phyloP scores from a whole-genome alignment of 2,329 filamentous ascomycete genomes.

The Neonectria punicea region DNA sequence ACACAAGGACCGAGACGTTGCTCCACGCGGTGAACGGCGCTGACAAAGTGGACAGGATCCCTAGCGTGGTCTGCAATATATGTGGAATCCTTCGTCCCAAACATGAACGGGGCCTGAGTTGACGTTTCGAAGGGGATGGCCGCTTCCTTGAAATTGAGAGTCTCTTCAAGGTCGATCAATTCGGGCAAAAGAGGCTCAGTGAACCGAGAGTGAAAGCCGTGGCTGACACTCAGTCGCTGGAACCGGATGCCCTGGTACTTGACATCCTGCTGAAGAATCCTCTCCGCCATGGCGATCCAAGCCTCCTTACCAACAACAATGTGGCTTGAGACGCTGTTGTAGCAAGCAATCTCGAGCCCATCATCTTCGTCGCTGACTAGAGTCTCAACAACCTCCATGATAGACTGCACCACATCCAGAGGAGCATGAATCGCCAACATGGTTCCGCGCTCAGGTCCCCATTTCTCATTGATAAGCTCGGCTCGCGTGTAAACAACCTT shows the following conservation, averaged over 20 bases:
- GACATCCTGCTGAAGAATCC: slow-evolving; percentile 13
- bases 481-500: slow-evolving; percentile 46
- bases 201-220: slow-evolving; percentile 32
- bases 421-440: slow-evolving; percentile 48
- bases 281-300: slow-evolving; percentile 13
- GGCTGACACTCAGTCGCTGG: slow-evolving; percentile 25
- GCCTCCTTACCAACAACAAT: slow-evolving; percentile 24
- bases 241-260: slow-evolving; percentile 21
- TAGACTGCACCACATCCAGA: slow-evolving; percentile 16
- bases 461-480: slow-evolving; percentile 43
- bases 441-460: slow-evolving; percentile 47
- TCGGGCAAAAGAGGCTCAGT: slow-evolving; percentile 22
- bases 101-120: slow-evolving; percentile 1
- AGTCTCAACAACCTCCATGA: slow-evolving; percentile 18
- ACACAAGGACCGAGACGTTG: slow-evolving; percentile 18
- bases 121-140: slow-evolving; percentile 28
- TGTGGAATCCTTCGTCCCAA: slow-evolving; percentile 1
- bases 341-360: slow-evolving; percentile 32
- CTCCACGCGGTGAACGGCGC: slow-evolving; percentile 25
- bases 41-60: slow-evolving; percentile 28
- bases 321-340: slow-evolving; percentile 25
- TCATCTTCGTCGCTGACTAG: slow-evolving; percentile 8
- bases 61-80: slow-evolving; percentile 29
- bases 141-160: slow-evolving; percentile 18
- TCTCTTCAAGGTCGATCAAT: slow-evolving; percentile 11